Percentiles rank a stretch among this genome's conserved stretches.
phyloP scores from a whole-genome alignment of 768 basidiomycete genomes.

The Auriculariales sp. region DNA sequence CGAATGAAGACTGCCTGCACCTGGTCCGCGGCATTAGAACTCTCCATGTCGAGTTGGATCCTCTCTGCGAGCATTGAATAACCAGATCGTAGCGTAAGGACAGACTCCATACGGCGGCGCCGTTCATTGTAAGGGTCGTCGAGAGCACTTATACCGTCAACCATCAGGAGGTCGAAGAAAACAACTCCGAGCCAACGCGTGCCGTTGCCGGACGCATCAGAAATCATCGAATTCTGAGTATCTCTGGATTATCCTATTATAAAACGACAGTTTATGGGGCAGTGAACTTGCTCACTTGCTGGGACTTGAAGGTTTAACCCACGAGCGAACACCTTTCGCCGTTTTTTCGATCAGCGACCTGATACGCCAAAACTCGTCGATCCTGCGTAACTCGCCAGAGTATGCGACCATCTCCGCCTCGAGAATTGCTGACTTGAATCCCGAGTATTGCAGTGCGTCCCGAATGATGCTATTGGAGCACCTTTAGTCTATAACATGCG shows the following conservation, averaged over 20 bases:
- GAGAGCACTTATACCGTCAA: conserved; percentile 47
- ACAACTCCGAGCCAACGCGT: conserved; percentile 59
- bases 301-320: conserved; percentile 1
- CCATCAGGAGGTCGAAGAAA: conserved; percentile 74
- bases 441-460: conserved; percentile 28
- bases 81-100: conserved; percentile 40
- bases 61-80: conserved; percentile 51
- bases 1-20: conserved; percentile 35
- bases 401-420: conserved; percentile 91
- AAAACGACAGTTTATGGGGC: not conserved
- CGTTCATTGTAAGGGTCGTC: conserved; percentile 41
- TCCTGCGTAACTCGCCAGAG: conserved; percentile 33
- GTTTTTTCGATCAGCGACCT: conserved; percentile 42
- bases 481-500: not conserved
- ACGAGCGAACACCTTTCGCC: conserved; percentile 35
- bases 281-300: not conserved
- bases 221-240: conserved; percentile 27
- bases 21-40: conserved; percentile 8
- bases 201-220: conserved; percentile 21
- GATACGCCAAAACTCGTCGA: conserved; percentile 77
- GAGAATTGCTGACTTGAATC: conserved; percentile 22
- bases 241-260: not conserved
- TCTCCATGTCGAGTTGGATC: conserved; percentile 27
- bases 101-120: conserved; percentile 42
- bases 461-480: conserved; percentile 35